phyloP scores from a whole-genome alignment of 345 rosid genomes.

The Hibiscus tridactylites region DNA sequence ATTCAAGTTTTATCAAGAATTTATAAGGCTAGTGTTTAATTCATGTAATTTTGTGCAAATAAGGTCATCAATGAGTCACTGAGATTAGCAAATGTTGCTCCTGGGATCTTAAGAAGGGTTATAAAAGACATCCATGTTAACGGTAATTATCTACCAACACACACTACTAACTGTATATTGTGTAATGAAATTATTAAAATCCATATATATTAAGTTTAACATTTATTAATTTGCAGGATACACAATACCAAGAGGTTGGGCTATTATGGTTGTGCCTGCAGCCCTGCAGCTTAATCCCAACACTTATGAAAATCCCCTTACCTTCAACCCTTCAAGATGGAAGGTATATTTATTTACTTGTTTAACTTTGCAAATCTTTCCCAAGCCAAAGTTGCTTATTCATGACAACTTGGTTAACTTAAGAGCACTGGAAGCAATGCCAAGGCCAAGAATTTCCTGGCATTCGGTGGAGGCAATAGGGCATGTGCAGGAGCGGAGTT shows the following conservation, averaged over 20 bases:
- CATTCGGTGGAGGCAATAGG: slow-evolving; percentile 23
- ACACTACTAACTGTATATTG: neutral
- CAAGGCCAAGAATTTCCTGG: slow-evolving; percentile 15
- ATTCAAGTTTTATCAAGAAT: neutral
- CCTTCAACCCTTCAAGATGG: slow-evolving; percentile 26
- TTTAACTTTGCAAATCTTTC: too few species aligned
- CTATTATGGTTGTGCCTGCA: slow-evolving; percentile 11
- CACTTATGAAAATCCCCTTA: slow-evolving; percentile 14
- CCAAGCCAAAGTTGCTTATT: too few species aligned
- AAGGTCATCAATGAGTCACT: slow-evolving; percentile 19
- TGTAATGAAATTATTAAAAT: neutral
- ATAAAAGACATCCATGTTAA: slow-evolving; percentile 12
- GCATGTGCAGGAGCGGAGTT: slow-evolving; percentile 22
- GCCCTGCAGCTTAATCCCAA: slow-evolving; percentile 20
- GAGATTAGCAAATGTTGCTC: slow-evolving; percentile 17
- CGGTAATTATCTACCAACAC: slow-evolving; percentile 8
- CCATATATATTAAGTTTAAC: neutral
- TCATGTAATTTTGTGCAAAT: neutral
- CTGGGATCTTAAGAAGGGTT: slow-evolving; percentile 16
- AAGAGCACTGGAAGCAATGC: slow-evolving; percentile 13
- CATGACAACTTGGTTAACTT: neutral
- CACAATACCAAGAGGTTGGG: slow-evolving; percentile 26
- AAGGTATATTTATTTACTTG: slow-evolving; percentile 6
- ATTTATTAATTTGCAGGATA: slow-evolving; percentile 12
- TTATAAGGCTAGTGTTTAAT: too few species aligned